Conservation (phyloP, 208 protist species). For the Tritrichomonas foetus region DNA sequence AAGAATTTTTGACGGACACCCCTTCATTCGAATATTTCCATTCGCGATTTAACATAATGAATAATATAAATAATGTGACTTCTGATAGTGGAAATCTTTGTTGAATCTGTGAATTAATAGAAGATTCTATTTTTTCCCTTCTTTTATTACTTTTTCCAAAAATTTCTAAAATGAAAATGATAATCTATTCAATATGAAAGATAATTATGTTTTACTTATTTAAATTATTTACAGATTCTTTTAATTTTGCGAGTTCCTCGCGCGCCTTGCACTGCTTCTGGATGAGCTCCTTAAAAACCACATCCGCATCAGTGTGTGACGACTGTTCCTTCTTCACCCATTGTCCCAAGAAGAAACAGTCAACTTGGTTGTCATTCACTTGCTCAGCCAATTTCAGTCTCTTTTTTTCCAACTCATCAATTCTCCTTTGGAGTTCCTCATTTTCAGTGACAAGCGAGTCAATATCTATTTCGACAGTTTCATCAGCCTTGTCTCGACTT, state of each 20-base stretch:
- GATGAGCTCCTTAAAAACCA: not conserved
- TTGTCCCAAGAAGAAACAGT: not conserved
- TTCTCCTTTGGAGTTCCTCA: not conserved
- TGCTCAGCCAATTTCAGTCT: not conserved
- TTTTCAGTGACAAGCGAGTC: not conserved
- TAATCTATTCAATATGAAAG: too few relatives aligned
- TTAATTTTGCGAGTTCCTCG: not conserved
- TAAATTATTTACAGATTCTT: not conserved
- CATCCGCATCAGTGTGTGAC: not conserved
- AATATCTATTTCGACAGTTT: slow-evolving; percentile 34
- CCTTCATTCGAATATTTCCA: too few relatives aligned
- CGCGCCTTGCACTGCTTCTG: not conserved
- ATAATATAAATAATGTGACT: too few relatives aligned
- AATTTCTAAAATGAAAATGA: too few relatives aligned
- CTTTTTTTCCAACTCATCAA: not conserved
- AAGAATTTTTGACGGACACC: too few relatives aligned
- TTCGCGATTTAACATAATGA: too few relatives aligned
- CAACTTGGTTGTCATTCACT: not conserved
- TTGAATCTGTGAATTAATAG: too few relatives aligned
- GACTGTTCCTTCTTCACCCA: not conserved
- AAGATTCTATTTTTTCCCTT: too few relatives aligned
- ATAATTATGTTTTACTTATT: not conserved
- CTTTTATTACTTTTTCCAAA: too few relatives aligned
- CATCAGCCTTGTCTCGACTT: not conserved
- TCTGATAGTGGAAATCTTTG: too few relatives aligned